Conservation (phyloP, 2,329 filamentous ascomycete species). For the Didymella exigua region DNA sequence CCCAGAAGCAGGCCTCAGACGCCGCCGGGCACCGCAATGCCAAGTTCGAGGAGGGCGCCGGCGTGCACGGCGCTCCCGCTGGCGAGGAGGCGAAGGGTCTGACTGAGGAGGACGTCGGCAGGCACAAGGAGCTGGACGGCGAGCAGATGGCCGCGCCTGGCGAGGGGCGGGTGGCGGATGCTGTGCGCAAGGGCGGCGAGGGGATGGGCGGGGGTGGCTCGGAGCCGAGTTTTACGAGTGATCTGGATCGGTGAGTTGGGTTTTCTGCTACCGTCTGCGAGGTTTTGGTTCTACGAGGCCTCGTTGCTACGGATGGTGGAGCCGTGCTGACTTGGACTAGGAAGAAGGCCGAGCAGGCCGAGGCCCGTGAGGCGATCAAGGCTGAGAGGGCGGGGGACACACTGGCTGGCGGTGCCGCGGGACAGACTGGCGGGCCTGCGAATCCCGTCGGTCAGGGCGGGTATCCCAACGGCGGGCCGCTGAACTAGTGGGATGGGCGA, state of each 20-base stretch:
- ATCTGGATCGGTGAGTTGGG: slow-evolving; percentile 49
- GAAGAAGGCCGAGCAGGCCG: slow-evolving; percentile 58
- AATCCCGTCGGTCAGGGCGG: slow-evolving; percentile 38
- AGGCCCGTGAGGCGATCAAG: slow-evolving; percentile 49
- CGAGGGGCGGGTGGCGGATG: slow-evolving; percentile 52
- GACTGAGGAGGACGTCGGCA: slow-evolving; percentile 50
- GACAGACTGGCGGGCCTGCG: slow-evolving; percentile 55
- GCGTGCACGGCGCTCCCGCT: slow-evolving; percentile 51
- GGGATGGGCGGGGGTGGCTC: slow-evolving; percentile 43
- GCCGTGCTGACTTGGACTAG: slow-evolving; percentile 29
- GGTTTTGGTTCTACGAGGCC: too few relatives aligned
- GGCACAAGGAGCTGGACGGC: slow-evolving; percentile 54
- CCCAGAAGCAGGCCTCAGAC: slow-evolving; percentile 45
- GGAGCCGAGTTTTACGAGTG: slow-evolving; percentile 50
- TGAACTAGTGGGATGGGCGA: neutral
- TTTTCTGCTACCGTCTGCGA: too few relatives aligned
- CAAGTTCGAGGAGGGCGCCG: slow-evolving; percentile 35
- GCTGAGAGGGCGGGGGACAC: slow-evolving; percentile 45
- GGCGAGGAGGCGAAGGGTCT: slow-evolving; percentile 53
- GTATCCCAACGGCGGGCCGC: slow-evolving; percentile 28
- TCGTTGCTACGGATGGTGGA: too few relatives aligned
- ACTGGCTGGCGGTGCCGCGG: slow-evolving; percentile 51
- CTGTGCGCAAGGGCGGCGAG: slow-evolving; percentile 45
- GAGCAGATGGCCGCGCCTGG: slow-evolving; percentile 57
- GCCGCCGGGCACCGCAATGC: slow-evolving; percentile 48